phyloP scores from a whole-genome alignment of 345 rosid genomes.

The Corchorus capsularis region DNA sequence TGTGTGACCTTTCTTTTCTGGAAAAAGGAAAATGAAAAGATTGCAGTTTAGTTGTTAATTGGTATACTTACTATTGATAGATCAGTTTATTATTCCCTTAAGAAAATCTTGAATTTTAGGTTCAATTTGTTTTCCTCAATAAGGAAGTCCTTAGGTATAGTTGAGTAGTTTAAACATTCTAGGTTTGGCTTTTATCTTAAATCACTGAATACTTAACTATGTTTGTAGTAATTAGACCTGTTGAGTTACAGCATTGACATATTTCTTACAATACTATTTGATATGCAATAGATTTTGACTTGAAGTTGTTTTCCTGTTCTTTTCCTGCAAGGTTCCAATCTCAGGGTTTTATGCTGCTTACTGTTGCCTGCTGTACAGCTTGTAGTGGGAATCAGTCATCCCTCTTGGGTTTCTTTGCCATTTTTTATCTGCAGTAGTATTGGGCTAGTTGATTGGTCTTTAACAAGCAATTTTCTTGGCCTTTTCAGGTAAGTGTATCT shows the following conservation, averaged over 20 bases:
- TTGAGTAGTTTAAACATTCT: not conserved
- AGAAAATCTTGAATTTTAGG: slow-evolving; percentile 4
- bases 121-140: not conserved
- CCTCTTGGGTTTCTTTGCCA: slow-evolving; percentile 63
- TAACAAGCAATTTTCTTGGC: slow-evolving; percentile 55
- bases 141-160: not conserved
- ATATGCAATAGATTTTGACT: not conserved
- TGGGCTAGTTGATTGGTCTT: slow-evolving; percentile 59
- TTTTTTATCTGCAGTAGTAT: slow-evolving; percentile 52
- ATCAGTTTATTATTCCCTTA: not conserved
- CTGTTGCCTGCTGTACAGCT: slow-evolving; percentile 52
- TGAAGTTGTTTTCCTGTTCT: slow-evolving; percentile 22
- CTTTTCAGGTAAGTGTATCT: slow-evolving; percentile 47
- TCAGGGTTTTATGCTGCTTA: slow-evolving; percentile 48
- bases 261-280: not conserved
- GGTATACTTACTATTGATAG: not conserved
- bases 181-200: not conserved
- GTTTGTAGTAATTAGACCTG: not conserved
- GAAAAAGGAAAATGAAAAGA: not conserved
- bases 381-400: slow-evolving; percentile 52
- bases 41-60: not conserved
- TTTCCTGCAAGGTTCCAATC: slow-evolving; percentile 49
- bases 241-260: not conserved
- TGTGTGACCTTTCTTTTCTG: not conserved
- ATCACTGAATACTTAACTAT: not conserved